Evolutionary conservation across 345 rosid species (phyloP).

Genomic region (Eucalyptus pauciflora): DNA sequence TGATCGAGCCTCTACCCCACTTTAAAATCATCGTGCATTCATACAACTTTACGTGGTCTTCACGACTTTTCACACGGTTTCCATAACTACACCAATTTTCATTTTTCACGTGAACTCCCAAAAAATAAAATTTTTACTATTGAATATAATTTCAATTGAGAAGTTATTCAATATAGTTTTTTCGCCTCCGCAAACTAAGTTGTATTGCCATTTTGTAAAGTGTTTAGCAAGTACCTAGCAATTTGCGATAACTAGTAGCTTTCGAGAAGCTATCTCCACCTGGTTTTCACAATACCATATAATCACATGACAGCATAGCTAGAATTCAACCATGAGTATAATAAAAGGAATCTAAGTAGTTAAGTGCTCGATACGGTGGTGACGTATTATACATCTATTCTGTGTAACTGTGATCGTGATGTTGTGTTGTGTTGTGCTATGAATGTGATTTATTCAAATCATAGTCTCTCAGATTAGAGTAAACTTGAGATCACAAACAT

Average conservation of each 20-base stretch:
- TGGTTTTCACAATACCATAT: not conserved
- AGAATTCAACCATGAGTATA: not conserved
- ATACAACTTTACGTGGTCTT: not conserved
- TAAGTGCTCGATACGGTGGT: not conserved
- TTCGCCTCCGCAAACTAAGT: not conserved
- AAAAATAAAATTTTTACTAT: not conserved
- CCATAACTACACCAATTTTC: not conserved
- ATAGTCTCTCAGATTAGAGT: no score
- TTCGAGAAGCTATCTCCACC: not conserved
- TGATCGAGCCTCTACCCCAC: not conserved
- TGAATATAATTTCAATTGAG: not conserved
- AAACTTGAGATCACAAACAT: no score
- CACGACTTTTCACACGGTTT: not conserved
- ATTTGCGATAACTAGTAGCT: not conserved
- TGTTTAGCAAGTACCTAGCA: not conserved
- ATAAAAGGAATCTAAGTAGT: not conserved
- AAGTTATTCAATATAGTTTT: not conserved
- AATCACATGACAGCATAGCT: not conserved
- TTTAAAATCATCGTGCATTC: not conserved
- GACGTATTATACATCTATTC: no score
- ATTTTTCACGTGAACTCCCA: not conserved
- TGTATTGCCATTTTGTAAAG: not conserved
- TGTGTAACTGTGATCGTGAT: rapidly evolving
- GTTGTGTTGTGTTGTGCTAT: no score
- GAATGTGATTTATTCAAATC: no score